These are phyloP conservation scores for Scheffersomyces illinoinensis DNA, from an alignment of 1,139 yeast species.

Conservation along the genomic window DNA sequence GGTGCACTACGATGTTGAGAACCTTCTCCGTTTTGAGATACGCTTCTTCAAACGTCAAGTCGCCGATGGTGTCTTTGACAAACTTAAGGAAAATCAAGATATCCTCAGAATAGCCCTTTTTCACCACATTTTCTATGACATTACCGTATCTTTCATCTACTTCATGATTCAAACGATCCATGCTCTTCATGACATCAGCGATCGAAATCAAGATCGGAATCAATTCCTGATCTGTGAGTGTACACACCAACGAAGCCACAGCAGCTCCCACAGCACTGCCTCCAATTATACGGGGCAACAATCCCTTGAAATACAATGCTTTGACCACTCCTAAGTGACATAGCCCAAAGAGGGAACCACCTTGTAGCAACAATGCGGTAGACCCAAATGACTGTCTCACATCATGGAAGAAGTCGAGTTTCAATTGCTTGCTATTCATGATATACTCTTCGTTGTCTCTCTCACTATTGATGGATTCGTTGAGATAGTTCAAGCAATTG, in stretches of 20 bases:
- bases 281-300: conserved; percentile 83
- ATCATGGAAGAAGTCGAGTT: conserved; percentile 85
- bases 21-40: conserved; percentile 81
- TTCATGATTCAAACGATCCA: conserved; percentile 50
- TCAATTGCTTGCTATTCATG: conserved; percentile 57
- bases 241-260: conserved; percentile 83
- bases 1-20: conserved; percentile 85
- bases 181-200: conserved; percentile 53
- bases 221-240: conserved; percentile 58
- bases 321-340: conserved; percentile 92
- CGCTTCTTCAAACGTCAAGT: conserved; percentile 91
- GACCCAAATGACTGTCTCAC: conserved; percentile 88
- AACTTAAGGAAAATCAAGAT: conserved; percentile 75
- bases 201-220: conserved; percentile 48
- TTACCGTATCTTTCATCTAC: conserved; percentile 68
- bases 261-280: conserved; percentile 96
- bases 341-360: conserved; percentile 90
- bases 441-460: conserved; percentile 33
- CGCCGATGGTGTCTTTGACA: conserved; percentile 76
- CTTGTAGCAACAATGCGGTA: conserved; percentile 87
- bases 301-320: conserved; percentile 69
- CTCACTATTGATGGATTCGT: conserved; percentile 36
- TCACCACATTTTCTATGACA: conserved; percentile 63
- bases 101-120: conserved; percentile 84
- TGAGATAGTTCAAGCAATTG: conserved; percentile 60